Conservation (phyloP, 73 alveolate species). For the Durusdinium trenchii region DNA sequence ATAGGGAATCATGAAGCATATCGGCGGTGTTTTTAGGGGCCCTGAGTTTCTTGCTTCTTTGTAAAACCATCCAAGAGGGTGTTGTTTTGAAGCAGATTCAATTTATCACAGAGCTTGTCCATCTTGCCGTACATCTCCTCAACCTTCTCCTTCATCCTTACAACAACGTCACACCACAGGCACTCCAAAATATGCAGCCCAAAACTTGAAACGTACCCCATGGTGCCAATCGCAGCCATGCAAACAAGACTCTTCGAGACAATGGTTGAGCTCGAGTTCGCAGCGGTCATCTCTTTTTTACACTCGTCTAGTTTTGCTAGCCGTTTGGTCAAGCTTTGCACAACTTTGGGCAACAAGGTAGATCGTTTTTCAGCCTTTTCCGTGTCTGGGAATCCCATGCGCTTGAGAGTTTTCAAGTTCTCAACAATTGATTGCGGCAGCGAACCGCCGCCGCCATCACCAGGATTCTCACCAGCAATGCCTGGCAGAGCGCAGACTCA, state of each 20-base stretch:
- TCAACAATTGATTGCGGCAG: background rate
- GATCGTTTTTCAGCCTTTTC: background rate
- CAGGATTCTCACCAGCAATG: no score
- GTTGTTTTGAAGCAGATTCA: background rate
- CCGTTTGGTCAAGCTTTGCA: background rate
- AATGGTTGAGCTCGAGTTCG: background rate
- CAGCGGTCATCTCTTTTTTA: background rate
- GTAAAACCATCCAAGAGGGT: background rate
- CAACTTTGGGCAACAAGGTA: background rate
- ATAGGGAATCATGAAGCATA: no score
- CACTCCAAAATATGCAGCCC: background rate
- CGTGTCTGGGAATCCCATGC: background rate
- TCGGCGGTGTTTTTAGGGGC: no score
- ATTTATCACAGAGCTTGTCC: background rate
- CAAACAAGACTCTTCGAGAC: background rate
- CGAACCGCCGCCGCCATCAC: no score
- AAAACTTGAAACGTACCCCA: background rate
- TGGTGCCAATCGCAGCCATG: background rate
- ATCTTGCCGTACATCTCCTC: background rate
- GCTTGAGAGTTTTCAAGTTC: background rate
- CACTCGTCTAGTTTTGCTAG: background rate
- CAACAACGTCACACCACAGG: background rate
- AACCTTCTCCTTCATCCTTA: background rate
- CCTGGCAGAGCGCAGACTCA: no score
- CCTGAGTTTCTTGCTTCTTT: background rate